Conservation (phyloP, 768 basidiomycete species). For the Mycena albidolilacea region DNA sequence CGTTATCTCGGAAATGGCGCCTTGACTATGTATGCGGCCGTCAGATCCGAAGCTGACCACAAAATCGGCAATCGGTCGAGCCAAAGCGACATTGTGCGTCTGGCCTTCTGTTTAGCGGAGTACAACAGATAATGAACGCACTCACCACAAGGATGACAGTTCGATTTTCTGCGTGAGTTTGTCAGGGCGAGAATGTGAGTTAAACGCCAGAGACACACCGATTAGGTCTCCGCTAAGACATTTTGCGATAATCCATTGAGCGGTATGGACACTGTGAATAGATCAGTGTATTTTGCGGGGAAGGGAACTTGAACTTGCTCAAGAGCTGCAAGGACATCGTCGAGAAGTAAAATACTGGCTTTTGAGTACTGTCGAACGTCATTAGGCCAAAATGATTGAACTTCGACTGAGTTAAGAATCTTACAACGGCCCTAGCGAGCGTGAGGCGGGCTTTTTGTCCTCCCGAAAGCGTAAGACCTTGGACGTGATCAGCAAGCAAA, state of each 20-base stretch:
- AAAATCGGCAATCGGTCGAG: conserved; percentile 57
- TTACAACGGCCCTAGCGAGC: conserved; percentile 58
- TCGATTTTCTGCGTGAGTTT: conserved; percentile 38
- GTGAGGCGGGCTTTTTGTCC: conserved; percentile 64
- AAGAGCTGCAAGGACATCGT: conserved; percentile 79
- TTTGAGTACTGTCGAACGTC: conserved; percentile 53
- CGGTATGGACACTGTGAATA: conserved; percentile 57
- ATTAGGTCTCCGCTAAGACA: conserved; percentile 60
- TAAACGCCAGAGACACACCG: conserved; percentile 34
- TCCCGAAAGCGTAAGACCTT: conserved; percentile 43
- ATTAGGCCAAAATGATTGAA: conserved; percentile 50
- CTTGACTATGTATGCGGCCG: conserved; percentile 60
- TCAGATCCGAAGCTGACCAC: conserved; percentile 60
- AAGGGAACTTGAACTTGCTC: conserved; percentile 32
- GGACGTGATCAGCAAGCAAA: background rate
- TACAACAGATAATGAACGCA: background rate
- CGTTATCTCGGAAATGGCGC: conserved; percentile 53
- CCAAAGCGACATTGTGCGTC: conserved; percentile 66
- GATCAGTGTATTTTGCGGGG: conserved; percentile 17
- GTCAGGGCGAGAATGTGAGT: background rate
- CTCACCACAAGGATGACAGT: conserved; percentile 64
- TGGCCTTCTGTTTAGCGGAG: conserved; percentile 28
- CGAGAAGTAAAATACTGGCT: conserved; percentile 76
- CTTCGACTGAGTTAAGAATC: background rate
- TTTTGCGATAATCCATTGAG: conserved; percentile 66